Conservation (phyloP, 73 alveolate species). For the Paramecium primaurelia region DNA sequence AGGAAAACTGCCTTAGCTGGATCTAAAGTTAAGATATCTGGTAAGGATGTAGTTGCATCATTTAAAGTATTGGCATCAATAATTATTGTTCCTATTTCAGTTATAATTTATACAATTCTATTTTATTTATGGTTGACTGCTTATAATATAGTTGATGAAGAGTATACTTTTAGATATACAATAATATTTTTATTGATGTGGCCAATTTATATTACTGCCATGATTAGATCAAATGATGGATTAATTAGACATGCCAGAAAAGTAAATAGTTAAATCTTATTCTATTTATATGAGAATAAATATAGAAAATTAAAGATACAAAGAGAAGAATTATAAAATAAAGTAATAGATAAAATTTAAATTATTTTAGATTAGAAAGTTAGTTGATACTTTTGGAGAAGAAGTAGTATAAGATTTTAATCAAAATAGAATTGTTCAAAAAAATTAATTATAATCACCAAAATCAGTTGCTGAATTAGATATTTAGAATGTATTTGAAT, state of each 20-base stretch:
- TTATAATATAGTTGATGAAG: slow-evolving; percentile 20
- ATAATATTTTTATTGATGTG: slow-evolving; percentile 64
- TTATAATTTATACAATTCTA: slow-evolving; percentile 46
- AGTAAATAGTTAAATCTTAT: slow-evolving; percentile 61
- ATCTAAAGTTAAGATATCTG: slow-evolving; percentile 78
- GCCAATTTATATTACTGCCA: slow-evolving; percentile 73
- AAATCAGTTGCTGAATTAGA: slow-evolving; percentile 54
- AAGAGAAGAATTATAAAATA: slow-evolving; percentile 64
- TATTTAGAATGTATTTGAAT: slow-evolving; percentile 57
- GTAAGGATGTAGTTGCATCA: slow-evolving; percentile 84
- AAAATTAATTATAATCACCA: not conserved
- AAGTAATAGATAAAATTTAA: slow-evolving; percentile 36
- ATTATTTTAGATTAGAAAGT: not conserved
- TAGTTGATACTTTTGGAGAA: slow-evolving; percentile 67
- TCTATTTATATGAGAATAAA: slow-evolving; percentile 63
- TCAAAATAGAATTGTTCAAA: slow-evolving; percentile 46
- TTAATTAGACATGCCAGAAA: slow-evolving; percentile 48
- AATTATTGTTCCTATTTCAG: slow-evolving; percentile 57
- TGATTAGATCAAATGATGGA: slow-evolving; percentile 74
- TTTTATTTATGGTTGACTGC: slow-evolving; percentile 41
- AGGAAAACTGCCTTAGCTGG: slow-evolving; percentile 77
- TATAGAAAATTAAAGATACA: slow-evolving; percentile 56
- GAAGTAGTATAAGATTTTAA: slow-evolving; percentile 64
- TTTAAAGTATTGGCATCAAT: slow-evolving; percentile 70
- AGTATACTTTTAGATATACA: not conserved